Evolutionary conservation across 2,329 filamentous ascomycete species (phyloP), one percentile per base, ranked within the genome.

Genomic region (Orbilia oligospora): DNA sequence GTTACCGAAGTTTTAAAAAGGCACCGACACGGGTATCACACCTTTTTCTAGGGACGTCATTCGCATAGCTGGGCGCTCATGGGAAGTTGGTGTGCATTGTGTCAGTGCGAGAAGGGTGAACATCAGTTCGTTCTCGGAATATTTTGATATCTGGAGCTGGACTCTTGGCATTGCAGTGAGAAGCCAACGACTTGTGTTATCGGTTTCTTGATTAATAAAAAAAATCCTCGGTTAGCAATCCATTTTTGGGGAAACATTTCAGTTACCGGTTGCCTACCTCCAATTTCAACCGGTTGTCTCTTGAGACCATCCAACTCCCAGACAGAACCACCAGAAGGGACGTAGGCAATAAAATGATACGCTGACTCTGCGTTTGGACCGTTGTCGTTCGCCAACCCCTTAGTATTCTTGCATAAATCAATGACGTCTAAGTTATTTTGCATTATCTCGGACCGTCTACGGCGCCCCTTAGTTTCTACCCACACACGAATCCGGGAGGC

Each of bases 291-390:
- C 2, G 93, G 95, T 80, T 90, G 89, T 49, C 86, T 86, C 83
- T 94, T 90, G 22, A 97, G 86, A 3, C 95, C 95, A 84, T 98
- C 95, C 4, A 98, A 89, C 83, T 94, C 93, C 93, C 93, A 97
- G 14, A 97, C 88, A 71, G 89, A 86, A 1, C 89, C 90, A n/a
- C 88, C 87, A 14, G 90, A 88, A 1, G 93, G 93, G 33, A 97
- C 90, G 83, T 95, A 97, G 5, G 94, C 94, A 80, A 97, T 91
- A 84, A 96, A 98, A 83, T 98, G 95, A 83, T 91, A 96, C 0
- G 89, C 90, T 12, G 88, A 87, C n/a, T 92, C 89, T 0, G 87
- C 85, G 5, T 88, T 85, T 3, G 84, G 83, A n/a, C 85, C 84
- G 12, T 85, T 85, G 58, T 86, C 84, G 2, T 48, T 72, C 14